Conservation (phyloP, 805 yeast genomes). For the Wickerhamomyces sydowiorum region DNA sequence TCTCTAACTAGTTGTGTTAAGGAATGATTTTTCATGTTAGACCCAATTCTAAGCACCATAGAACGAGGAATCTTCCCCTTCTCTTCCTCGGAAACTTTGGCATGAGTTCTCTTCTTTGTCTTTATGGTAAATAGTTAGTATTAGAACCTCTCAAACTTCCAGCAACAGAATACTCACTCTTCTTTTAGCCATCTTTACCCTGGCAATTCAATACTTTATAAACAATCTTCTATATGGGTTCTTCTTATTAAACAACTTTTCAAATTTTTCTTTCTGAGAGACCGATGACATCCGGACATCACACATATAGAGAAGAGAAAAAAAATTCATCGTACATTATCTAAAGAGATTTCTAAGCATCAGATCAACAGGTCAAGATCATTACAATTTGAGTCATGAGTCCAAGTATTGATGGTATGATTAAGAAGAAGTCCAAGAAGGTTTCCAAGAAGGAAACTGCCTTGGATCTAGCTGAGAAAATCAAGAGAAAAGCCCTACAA, state of each 20-base stretch:
- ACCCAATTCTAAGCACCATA: conserved; percentile 88
- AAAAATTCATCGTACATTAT: conserved; percentile 2
- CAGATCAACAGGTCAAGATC: background rate
- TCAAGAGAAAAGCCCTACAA: conserved; percentile 35
- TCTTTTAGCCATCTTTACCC: conserved; percentile 51
- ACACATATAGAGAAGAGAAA: background rate
- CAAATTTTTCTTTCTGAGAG: conserved; percentile 1
- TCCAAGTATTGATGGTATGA: conserved; percentile 5
- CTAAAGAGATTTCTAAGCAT: background rate
- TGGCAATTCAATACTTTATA: no score
- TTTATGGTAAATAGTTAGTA: conserved; percentile 18
- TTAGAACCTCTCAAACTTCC: background rate
- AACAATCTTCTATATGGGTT: no score
- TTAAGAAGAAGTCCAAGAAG: conserved; percentile 21
- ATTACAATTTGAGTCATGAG: background rate
- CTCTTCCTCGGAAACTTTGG: conserved; percentile 55
- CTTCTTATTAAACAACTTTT: conserved; percentile 7
- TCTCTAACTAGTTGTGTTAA: conserved; percentile 81
- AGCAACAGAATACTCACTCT: conserved; percentile 29
- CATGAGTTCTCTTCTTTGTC: conserved; percentile 86
- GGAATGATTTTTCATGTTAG: conserved; percentile 70
- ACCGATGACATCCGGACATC: conserved; percentile 25
- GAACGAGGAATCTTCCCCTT: conserved; percentile 77
- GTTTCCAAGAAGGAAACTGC: conserved; percentile 29
- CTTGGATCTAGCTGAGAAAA: conserved; percentile 51